Conservation (phyloP, 2,329 filamentous ascomycete genomes). For the Stylonectria norvegica region DNA sequence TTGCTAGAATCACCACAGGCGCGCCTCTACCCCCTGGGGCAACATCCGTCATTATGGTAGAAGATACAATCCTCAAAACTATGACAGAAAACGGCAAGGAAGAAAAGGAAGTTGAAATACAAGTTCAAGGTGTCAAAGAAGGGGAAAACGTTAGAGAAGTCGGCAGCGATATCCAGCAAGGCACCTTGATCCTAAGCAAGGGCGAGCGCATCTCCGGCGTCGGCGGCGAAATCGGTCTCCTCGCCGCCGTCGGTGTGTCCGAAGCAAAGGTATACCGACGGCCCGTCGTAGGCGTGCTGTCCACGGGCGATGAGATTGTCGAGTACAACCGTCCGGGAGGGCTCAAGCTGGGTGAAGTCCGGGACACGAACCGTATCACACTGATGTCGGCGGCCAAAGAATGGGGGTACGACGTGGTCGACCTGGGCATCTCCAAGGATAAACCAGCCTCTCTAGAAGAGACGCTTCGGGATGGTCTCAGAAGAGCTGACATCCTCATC, state of each 20-base stretch:
- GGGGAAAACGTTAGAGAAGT: constrained; percentile 90
- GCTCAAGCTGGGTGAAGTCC: constrained; percentile 76
- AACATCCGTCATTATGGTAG: constrained; percentile 87
- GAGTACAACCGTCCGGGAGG: constrained; percentile 61
- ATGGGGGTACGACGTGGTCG: constrained; percentile 74
- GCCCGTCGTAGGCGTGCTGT: constrained; percentile 80
- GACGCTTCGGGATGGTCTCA: constrained; percentile 70
- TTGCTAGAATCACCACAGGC: constrained; percentile 91
- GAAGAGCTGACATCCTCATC: constrained; percentile 75
- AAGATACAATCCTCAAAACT: constrained; percentile 77
- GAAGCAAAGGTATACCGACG: constrained; percentile 70
- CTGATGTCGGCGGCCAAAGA: constrained; percentile 73
- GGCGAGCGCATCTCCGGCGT: constrained; percentile 82
- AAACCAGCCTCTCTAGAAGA: constrained; percentile 71
- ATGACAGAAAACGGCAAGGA: constrained; percentile 77
- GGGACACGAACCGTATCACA: constrained; percentile 89
- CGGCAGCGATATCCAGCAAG: constrained; percentile 77
- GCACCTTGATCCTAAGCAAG: constrained; percentile 65
- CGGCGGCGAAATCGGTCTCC: constrained; percentile 85
- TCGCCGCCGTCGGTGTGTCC: constrained; percentile 77
- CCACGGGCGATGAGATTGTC: constrained; percentile 93
- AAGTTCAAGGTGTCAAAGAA: constrained; percentile 68
- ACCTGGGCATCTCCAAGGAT: constrained; percentile 82
- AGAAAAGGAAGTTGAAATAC: constrained; percentile 83
- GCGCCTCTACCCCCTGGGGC: constrained; percentile 86